Evolutionary conservation across 768 basidiomycete genomes (phyloP).

Genomic region (Lactarius psammicola): DNA sequence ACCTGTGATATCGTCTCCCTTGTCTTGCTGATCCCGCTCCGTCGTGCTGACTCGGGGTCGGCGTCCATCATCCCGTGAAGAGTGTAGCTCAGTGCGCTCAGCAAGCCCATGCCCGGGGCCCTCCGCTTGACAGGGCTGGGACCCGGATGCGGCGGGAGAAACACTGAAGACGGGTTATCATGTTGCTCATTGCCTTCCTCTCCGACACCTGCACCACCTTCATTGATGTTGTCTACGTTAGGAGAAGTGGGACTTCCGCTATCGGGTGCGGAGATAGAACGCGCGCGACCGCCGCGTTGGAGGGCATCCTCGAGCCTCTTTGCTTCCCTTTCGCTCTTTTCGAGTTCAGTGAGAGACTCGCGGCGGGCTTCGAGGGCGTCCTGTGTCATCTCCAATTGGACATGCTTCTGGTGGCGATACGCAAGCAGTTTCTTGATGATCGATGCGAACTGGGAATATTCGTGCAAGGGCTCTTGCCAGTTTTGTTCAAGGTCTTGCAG

Average conservation of each 20-base stretch:
- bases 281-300: constrained; percentile 53
- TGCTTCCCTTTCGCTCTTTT: constrained; percentile 91
- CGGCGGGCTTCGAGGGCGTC: constrained; percentile 82
- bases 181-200: constrained; percentile 35
- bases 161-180: constrained; percentile 41
- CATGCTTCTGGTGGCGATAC: constrained; percentile 97
- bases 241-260: not conserved
- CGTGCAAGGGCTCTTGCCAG: constrained; percentile 94
- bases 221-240: not conserved
- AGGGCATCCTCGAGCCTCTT: constrained; percentile 86
- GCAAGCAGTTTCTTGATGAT: constrained; percentile 94
- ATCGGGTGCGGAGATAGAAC: constrained; percentile 27
- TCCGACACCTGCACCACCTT: constrained; percentile 1
- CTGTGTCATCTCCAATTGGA: constrained; percentile 96
- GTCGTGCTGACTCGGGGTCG: constrained; percentile 92
- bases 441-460: constrained; percentile 90
- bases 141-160: constrained; percentile 77
- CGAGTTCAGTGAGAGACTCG: constrained; percentile 82
- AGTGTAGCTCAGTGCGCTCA: constrained; percentile 92
- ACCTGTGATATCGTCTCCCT: constrained; percentile 95
- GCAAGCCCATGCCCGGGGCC: constrained; percentile 77
- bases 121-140: constrained; percentile 63
- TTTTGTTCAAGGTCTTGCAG: constrained; percentile 91
- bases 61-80: constrained; percentile 98
- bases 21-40: constrained; percentile 92